Evolutionary conservation across 1,284 basidiomycete species (phyloP).

Genomic region (Trichosporon ovoides): DNA sequence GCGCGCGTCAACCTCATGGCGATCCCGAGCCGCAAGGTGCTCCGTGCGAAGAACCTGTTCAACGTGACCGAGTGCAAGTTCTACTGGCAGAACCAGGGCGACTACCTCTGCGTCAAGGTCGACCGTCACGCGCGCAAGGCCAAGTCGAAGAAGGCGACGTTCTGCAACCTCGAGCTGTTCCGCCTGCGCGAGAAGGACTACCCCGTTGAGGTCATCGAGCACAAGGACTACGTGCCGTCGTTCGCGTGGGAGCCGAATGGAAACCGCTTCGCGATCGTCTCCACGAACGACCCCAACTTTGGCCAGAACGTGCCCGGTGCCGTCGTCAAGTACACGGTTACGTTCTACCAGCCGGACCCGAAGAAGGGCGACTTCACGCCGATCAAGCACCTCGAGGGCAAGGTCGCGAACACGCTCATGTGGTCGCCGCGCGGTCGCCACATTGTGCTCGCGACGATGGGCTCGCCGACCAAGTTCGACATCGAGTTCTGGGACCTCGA

Average conservation of each 20-base stretch:
- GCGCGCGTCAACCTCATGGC: slow-evolving; percentile 89
- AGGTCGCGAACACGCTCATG: slow-evolving; percentile 89
- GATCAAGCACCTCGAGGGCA: slow-evolving; percentile 73
- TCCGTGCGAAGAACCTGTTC: slow-evolving; percentile 96
- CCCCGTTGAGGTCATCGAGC: slow-evolving; percentile 95
- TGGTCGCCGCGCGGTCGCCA: slow-evolving; percentile 98
- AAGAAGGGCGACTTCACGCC: slow-evolving; percentile 97
- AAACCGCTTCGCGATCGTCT: slow-evolving; percentile 92
- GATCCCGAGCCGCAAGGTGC: slow-evolving; percentile 76
- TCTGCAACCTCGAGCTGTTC: slow-evolving; percentile 98
- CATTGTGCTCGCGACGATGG: slow-evolving; percentile 91
- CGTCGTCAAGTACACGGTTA: slow-evolving; percentile 91
- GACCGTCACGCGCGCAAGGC: slow-evolving; percentile 77
- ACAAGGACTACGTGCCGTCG: slow-evolving; percentile 94
- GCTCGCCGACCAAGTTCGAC: slow-evolving; percentile 91
- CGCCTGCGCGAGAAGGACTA: slow-evolving; percentile 95
- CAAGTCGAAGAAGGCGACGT: slow-evolving; percentile 98
- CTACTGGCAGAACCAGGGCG: slow-evolving; percentile 98
- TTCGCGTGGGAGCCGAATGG: slow-evolving; percentile 99
- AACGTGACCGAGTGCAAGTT: slow-evolving; percentile 98
- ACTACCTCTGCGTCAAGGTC: slow-evolving; percentile 98
- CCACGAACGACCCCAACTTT: slow-evolving; percentile 88
- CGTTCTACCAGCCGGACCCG: slow-evolving; percentile 92
- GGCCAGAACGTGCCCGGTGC: slow-evolving; percentile 82
- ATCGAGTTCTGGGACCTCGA: slow-evolving; percentile 99